Evolutionary conservation across 768 basidiomycete species (phyloP).

Genomic region (Phylloporus rhodoxanthus): DNA sequence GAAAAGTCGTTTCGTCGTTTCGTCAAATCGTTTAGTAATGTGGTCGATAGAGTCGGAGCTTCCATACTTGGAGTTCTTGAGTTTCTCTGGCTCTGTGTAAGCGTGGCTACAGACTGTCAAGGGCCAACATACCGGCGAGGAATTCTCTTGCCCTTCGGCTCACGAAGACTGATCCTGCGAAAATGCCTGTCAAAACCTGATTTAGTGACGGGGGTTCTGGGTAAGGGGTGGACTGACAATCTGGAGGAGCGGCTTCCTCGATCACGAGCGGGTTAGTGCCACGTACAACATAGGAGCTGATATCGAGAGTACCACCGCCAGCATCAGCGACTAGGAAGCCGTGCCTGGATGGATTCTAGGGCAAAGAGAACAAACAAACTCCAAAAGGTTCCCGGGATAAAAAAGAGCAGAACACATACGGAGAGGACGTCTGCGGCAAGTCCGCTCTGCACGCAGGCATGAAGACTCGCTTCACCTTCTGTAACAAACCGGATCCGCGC

Average conservation of each 20-base stretch:
- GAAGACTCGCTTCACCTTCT: slow-evolving; percentile 79
- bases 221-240: slow-evolving; percentile 45
- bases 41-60: slow-evolving; percentile 67
- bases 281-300: slow-evolving; percentile 73
- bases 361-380: slow-evolving; percentile 5
- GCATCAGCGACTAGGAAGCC: slow-evolving; percentile 79
- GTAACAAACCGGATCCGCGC: slow-evolving; percentile 75
- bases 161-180: slow-evolving; percentile 80
- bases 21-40: slow-evolving; percentile 74
- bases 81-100: slow-evolving; percentile 48
- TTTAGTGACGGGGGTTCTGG: neutral
- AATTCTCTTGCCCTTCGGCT: slow-evolving; percentile 69
- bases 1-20: slow-evolving; percentile 77
- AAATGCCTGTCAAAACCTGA: slow-evolving; percentile 48
- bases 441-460: slow-evolving; percentile 73
- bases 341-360: slow-evolving; percentile 64
- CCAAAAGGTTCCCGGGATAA: slow-evolving; percentile 1
- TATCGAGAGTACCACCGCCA: slow-evolving; percentile 76
- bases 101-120: neutral
- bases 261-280: slow-evolving; percentile 66
- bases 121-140: slow-evolving; percentile 47
- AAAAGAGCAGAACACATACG: slow-evolving; percentile 33
- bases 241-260: slow-evolving; percentile 78
- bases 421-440: slow-evolving; percentile 73
- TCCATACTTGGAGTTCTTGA: slow-evolving; percentile 68